Evolutionary conservation across 1,284 basidiomycete genomes (phyloP), one percentile per base, ranked within the genome.

Genomic region (Anthracocystis walkeri): DNA sequence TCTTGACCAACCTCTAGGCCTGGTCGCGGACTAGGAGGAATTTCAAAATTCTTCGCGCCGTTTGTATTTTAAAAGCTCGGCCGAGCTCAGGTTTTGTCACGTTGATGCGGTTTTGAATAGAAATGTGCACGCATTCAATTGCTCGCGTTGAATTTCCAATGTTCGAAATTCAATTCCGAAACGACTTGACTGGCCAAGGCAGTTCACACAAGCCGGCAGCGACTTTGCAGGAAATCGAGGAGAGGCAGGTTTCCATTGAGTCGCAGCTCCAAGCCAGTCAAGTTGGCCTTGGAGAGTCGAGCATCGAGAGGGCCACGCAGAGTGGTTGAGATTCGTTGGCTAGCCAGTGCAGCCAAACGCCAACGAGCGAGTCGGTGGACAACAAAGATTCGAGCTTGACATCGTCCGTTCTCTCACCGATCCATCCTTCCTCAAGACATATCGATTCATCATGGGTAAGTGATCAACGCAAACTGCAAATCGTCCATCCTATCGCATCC

Each of bases 401-500:
- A 68, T 74, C 65, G 54, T 63, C 65, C 65, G 62, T 74, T 74
- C 71, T 46, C 54, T 65, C 71, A 61, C 58, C 45, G 71, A 58
- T 74, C 71, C 71, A 74, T 74, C 71, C 71, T 74, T 68, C 71
- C 65, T 74, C 71, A 74, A 74, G 71, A 74, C 71, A 74, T 74
- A 74, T 74, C 71, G 65, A 74, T 68, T 68, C 65, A 74, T 74
- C 71, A 74, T 74, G 71, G 71, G 71, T 74, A 74, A 74, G 71
- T 74, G 54, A 56, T 58, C 71, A 68, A 51, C 65, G 46, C 44
- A 58, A 74, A 40, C 65, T 65, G 49, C 65, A 67, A 53, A 52
- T 41, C 42, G 35, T 44, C 58, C 27, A 49, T 72, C 49, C 63
- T 57, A 58, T 66, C 63, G 54, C 63, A 58, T 57, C 49, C 58